Base-by-base conservation (phyloP, 345 rosid genomes). In the Lepidium africanum region DNA sequence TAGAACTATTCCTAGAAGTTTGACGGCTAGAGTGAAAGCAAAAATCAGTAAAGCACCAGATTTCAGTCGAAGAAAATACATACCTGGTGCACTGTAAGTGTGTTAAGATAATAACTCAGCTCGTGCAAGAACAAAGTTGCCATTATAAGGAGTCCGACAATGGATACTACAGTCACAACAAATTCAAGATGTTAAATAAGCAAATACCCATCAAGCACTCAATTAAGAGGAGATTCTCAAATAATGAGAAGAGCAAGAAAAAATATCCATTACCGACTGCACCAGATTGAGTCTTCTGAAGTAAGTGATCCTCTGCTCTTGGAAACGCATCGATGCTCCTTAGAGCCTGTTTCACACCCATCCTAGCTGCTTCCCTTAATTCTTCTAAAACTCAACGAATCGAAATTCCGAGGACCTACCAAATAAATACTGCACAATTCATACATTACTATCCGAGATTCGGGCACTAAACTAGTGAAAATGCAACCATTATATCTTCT, bases 271-370 rank as follows among this genome's bases (percentile, higher is more conserved):
- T 65, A 92, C 99, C 99, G 9, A 91, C 70, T 17, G 98, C 99
- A 12, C 99, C 99, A 15, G 98, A 86, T 77, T 82, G 96, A 3
- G 99, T 95, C 74, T 91, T 89, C 79, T 79, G 98, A 78, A 95
- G 13, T 81, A 89, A 76, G 65, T 95, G 99, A 30, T 95, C 99
- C 81, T 95, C 99, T 5, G 99, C 87, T 9, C 97, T 93, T 63
- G 97, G 97, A 62, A 91, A 95, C 7, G 99, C 99, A 71, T 95
- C 97, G 10, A 91, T 64, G 80, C 92, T 79, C 86, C 82, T 83
- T 47, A 95, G 63, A 14, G 89, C 92, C 79, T 89, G 99, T 77
- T 84, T 89, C 53, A 95, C 47, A 43, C 94, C 89, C 97, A 91
- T 94, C 70, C 58, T 63, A 45, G 27, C 45, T 37, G 59, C 76